Evolutionary conservation across 1,284 basidiomycete species (phyloP).

Genomic region (Cryptococcus hybrid): DNA sequence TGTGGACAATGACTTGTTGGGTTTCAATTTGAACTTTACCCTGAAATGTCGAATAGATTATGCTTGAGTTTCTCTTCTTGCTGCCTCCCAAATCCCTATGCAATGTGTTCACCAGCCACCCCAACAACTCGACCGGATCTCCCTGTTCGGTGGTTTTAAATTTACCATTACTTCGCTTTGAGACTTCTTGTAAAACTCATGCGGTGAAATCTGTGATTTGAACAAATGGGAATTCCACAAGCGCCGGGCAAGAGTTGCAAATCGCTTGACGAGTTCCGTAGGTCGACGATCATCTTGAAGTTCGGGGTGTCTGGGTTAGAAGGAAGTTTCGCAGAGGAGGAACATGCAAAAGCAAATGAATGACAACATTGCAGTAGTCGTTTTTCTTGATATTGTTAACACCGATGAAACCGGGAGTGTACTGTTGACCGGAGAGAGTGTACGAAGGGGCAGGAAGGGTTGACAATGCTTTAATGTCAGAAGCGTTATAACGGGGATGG

Average conservation of each 20-base stretch:
- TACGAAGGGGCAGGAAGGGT: constrained; percentile 66
- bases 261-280: constrained; percentile 79
- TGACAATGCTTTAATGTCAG: constrained; percentile 54
- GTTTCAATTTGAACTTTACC: constrained; percentile 90
- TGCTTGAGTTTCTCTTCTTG: constrained; percentile 80
- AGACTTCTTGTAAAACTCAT: constrained; percentile 98
- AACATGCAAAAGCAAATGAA: constrained; percentile 90
- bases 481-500: constrained; percentile 67
- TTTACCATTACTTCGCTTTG: constrained; percentile 78
- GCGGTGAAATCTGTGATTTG: constrained; percentile 97
- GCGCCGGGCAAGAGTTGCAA: constrained; percentile 82
- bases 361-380: constrained; percentile 96
- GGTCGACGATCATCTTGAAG: constrained; percentile 40
- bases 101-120: constrained; percentile 91
- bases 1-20: constrained; percentile 81
- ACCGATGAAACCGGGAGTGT: constrained; percentile 91
- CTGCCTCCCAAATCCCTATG: constrained; percentile 89
- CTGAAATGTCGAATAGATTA: constrained; percentile 92
- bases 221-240: constrained; percentile 94
- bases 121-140: constrained; percentile 93
- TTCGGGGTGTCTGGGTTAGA: constrained; percentile 60
- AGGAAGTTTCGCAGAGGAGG: constrained; percentile 84
- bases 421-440: constrained; percentile 76
- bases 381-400: constrained; percentile 97
- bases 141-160: constrained; percentile 91